phyloP scores from a whole-genome alignment of 495 filamentous ascomycete genomes.

The Daldinia grandis region DNA sequence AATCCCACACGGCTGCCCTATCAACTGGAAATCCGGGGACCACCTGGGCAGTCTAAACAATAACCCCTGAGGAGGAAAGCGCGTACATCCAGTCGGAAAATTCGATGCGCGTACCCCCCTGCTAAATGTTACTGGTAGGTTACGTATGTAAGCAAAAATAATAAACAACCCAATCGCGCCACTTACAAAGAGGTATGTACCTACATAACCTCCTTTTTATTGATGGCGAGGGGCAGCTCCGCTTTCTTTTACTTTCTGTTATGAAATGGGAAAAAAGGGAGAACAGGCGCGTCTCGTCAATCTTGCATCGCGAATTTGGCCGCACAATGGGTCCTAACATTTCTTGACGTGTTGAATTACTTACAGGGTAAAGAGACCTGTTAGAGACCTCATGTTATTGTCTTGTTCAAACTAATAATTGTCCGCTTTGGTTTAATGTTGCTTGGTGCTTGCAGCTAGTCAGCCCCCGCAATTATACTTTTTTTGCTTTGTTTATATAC shows the following conservation, averaged over 20 bases:
- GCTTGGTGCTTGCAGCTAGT: constrained; percentile 17
- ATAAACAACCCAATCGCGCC: constrained; percentile 45
- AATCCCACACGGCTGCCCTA: constrained; percentile 17
- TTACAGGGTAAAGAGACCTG: constrained; percentile 29
- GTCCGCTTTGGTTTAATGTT: neutral
- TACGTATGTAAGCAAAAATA: constrained; percentile 27
- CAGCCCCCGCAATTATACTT: constrained; percentile 27
- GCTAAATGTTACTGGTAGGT: neutral
- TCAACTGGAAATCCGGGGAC: constrained; percentile 28
- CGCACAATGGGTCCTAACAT: constrained; percentile 25
- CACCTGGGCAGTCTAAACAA: constrained; percentile 33
- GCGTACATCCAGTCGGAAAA: constrained; percentile 42
- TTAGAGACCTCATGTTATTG: constrained; percentile 32
- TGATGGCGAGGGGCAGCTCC: constrained; percentile 23
- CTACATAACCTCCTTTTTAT: neutral
- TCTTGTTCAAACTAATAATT: constrained; percentile 24
- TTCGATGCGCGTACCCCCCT: constrained; percentile 35
- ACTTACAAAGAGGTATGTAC: constrained; percentile 9
- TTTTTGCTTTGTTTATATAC: constrained; percentile 7
- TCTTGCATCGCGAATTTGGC: constrained; percentile 35
- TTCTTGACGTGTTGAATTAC: constrained; percentile 38
- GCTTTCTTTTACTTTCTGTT: constrained; percentile 25
- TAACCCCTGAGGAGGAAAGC: constrained; percentile 27
- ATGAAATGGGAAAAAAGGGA: constrained; percentile 4
- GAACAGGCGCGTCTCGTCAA: constrained; percentile 25